phyloP scores from a whole-genome alignment of 257 asterid species.

The Leptodermis oblonga region DNA sequence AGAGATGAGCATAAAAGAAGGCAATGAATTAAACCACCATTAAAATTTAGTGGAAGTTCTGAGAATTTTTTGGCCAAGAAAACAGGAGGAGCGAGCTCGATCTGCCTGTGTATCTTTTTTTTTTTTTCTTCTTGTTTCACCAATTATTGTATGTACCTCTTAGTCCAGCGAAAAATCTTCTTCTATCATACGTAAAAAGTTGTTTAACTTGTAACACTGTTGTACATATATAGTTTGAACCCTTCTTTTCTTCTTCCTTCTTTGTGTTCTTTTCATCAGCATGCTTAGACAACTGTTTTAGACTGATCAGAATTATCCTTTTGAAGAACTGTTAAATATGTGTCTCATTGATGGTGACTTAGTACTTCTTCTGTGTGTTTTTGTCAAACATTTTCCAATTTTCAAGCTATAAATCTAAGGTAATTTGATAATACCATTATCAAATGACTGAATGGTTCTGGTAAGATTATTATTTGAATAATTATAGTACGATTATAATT shows the following conservation, averaged over 20 bases:
- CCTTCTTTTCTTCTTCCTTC: conserved; percentile 8
- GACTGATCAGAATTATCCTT: conserved; percentile 20
- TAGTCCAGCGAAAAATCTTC: conserved; percentile 28
- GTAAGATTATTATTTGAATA: no score
- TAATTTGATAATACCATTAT: no score
- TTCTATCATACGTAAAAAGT: conserved; percentile 47
- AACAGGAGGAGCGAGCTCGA: conserved; percentile 6
- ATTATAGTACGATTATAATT: no score
- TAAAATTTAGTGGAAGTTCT: conserved; percentile 38
- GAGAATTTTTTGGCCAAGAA: conserved; percentile 1
- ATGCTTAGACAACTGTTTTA: no score
- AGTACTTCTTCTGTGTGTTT: no score
- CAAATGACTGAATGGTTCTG: no score
- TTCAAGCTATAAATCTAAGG: no score
- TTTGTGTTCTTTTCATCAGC: no score
- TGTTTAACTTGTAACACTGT: conserved; percentile 60
- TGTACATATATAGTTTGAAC: conserved; percentile 69
- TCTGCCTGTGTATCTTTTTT: conserved; percentile 20
- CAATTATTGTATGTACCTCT: conserved; percentile 49
- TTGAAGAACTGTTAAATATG: conserved; percentile 35
- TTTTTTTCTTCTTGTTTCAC: conserved; percentile 18
- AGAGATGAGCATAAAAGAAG: conserved; percentile 86
- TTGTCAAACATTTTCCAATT: background rate
- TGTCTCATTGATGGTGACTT: conserved; percentile 60
- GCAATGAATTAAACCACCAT: conserved; percentile 62